Conservation (phyloP, 78 protist species). For the Dictyostelium discoideum region DNA sequence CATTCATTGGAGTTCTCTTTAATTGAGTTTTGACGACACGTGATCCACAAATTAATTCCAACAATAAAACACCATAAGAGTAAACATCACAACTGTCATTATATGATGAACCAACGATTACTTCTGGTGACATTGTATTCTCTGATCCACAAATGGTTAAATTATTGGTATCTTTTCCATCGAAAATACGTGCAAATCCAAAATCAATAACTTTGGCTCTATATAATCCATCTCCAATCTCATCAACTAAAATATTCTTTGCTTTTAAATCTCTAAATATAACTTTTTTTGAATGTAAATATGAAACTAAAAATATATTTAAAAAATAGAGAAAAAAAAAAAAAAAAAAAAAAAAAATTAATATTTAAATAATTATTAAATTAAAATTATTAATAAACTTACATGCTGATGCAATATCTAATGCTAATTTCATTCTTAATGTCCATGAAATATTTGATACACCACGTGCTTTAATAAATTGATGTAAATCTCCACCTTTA, state of each 20-base stretch:
- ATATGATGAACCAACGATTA: slow-evolving; percentile 49
- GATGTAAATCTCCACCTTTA: slow-evolving; percentile 65
- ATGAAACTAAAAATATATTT: slow-evolving; percentile 33
- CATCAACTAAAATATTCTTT: slow-evolving; percentile 74
- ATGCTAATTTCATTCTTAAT: slow-evolving; percentile 38
- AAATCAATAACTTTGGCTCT: slow-evolving; percentile 74
- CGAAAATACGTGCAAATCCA: slow-evolving; percentile 65
- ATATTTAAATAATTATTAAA: not conserved
- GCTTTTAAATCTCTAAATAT: slow-evolving; percentile 79
- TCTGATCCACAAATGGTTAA: slow-evolving; percentile 71
- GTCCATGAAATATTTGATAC: slow-evolving; percentile 28
- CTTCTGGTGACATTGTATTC: slow-evolving; percentile 79
- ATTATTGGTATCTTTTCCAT: not conserved
- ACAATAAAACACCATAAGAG: slow-evolving; percentile 60
- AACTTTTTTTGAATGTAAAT: slow-evolving; percentile 62
- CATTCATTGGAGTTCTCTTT: slow-evolving; percentile 49
- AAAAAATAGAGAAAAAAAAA: too few relatives aligned
- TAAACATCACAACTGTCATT: slow-evolving; percentile 75
- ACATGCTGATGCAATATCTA: slow-evolving; percentile 77
- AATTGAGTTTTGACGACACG: slow-evolving; percentile 55
- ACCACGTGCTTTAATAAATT: slow-evolving; percentile 23
- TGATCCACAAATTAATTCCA: slow-evolving; percentile 63
- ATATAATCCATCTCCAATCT: not conserved
- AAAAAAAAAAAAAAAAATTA: not conserved
- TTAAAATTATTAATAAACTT: not conserved